A percentile compares a stretch with the other conserved stretches of the same genome.
These are phyloP conservation scores for Trichosporon coremiiforme DNA, from an alignment of 1,284 basidiomycete genomes.

Conservation along the genomic window DNA sequence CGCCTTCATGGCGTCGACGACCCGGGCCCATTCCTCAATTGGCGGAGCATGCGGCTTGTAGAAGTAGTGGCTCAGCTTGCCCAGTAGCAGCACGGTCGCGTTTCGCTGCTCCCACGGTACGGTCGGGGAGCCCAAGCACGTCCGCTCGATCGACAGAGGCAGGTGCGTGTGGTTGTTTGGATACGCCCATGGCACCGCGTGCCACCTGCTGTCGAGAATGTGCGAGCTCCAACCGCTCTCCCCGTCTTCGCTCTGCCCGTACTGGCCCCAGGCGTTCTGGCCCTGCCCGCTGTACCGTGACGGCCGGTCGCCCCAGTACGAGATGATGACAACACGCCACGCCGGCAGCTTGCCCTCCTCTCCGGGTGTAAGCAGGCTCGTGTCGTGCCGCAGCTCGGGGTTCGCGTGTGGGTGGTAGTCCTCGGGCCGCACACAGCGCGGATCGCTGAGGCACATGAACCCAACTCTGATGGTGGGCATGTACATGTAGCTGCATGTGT, in stretches of 20 bases:
- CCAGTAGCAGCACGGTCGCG: slow-evolving; percentile 46
- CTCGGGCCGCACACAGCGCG: slow-evolving; percentile 47
- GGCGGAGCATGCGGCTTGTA: slow-evolving; percentile 27
- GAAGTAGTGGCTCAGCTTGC: slow-evolving; percentile 35
- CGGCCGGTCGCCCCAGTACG: slow-evolving; percentile 25
- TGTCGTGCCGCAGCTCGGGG: slow-evolving; percentile 34
- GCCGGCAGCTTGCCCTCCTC: slow-evolving; percentile 47
- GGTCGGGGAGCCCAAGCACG: slow-evolving; percentile 40
- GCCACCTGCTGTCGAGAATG: slow-evolving; percentile 50
- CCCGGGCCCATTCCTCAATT: slow-evolving; percentile 17
- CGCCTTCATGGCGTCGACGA: background rate
- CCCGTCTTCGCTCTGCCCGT: slow-evolving; percentile 38
- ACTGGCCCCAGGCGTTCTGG: slow-evolving; percentile 27
- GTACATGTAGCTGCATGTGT: slow-evolving; percentile 16
- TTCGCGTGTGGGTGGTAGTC: slow-evolving; percentile 42
- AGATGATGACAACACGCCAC: slow-evolving; percentile 41
- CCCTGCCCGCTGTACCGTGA: slow-evolving; percentile 32
- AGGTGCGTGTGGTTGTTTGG: slow-evolving; percentile 40
- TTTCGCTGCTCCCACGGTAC: slow-evolving; percentile 37
- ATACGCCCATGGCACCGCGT: slow-evolving; percentile 45
- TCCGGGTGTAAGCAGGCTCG: slow-evolving; percentile 35
- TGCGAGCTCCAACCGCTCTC: slow-evolving; percentile 43
- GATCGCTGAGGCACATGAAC: slow-evolving; percentile 48
- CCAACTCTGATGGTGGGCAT: slow-evolving; percentile 32
- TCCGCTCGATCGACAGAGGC: slow-evolving; percentile 49